Percentiles rank a stretch among this genome's conserved stretches.
Conservation (phyloP, 2,329 filamentous ascomycete species). For the Stagonosporopsis cucurbitacearum region DNA sequence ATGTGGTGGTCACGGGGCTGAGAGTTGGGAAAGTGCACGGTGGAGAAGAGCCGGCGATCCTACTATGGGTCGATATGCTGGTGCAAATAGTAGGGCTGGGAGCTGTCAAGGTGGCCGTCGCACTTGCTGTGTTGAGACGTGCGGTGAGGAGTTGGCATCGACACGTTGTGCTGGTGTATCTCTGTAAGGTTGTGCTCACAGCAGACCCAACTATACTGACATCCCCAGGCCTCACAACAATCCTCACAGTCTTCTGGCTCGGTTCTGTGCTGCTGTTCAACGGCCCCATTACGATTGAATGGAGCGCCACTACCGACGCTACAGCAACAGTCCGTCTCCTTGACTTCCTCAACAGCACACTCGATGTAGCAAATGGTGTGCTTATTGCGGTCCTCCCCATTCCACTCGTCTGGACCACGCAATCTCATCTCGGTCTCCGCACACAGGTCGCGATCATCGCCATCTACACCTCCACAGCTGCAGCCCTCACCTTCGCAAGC, state of each 20-base stretch:
- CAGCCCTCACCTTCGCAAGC: background rate
- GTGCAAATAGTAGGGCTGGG: constrained; percentile 54
- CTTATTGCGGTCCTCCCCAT: background rate
- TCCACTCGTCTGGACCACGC: background rate
- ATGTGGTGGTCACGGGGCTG: constrained; percentile 13
- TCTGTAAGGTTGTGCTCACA: constrained; percentile 46
- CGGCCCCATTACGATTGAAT: constrained; percentile 53
- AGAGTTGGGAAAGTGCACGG: background rate
- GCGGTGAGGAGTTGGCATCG: constrained; percentile 46
- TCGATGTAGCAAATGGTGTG: background rate
- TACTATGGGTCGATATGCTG: constrained; percentile 45
- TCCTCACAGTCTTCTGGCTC: constrained; percentile 52
- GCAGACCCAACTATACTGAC: constrained; percentile 3
- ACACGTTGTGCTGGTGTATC: constrained; percentile 49
- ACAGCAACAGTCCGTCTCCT: background rate
- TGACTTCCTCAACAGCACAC: constrained; percentile 4
- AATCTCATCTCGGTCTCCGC: background rate
- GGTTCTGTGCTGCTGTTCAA: constrained; percentile 56
- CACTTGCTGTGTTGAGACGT: constrained; percentile 54
- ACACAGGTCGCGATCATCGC: background rate
- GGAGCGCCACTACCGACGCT: constrained; percentile 40
- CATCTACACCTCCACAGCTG: background rate
- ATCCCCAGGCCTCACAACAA: constrained; percentile 23
- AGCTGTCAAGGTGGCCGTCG: constrained; percentile 56
- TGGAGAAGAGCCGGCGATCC: background rate